A percentile compares a stretch with the other conserved stretches of the same genome.
Conservation (phyloP, 306 rosid species). For the Abrus pulchellus region DNA sequence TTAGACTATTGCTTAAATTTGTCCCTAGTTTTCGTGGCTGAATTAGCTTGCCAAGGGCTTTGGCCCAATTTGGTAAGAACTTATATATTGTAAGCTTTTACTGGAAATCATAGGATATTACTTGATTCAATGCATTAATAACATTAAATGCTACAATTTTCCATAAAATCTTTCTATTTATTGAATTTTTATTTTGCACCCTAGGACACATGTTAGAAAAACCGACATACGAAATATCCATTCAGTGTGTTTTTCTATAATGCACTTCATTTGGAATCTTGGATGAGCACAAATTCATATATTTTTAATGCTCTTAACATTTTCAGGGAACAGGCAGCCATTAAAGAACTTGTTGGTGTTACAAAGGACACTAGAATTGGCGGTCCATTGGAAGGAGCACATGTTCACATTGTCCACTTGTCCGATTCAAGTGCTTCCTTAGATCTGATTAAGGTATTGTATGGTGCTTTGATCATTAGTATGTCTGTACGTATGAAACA, state of each 20-base stretch:
- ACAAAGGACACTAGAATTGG: constrained; percentile 77
- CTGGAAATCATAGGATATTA: too few species aligned
- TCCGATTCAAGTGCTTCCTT: constrained; percentile 88
- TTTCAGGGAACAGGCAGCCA: constrained; percentile 92
- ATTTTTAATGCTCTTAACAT: constrained; percentile 33
- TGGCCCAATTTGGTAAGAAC: background rate
- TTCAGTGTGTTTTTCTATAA: background rate
- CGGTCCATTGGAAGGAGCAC: constrained; percentile 91
- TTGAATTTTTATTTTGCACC: too few species aligned
- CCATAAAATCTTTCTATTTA: too few species aligned
- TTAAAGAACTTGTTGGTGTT: constrained; percentile 74
- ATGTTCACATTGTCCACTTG: constrained; percentile 92
- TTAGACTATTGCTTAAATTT: background rate
- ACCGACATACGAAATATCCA: background rate
- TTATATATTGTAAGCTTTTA: too few species aligned
- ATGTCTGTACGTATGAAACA: background rate
- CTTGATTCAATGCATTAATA: too few species aligned
- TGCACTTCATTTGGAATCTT: constrained; percentile 24
- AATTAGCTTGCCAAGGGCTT: background rate
- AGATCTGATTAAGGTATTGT: constrained; percentile 80
- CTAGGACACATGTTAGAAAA: too few species aligned
- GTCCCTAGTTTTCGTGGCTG: background rate
- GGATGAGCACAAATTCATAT: constrained; percentile 17
- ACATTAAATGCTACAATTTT: too few species aligned
- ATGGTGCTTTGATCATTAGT: constrained; percentile 34